A percentile compares a stretch with the other conserved stretches of the same genome.
These are phyloP conservation scores for Calendula officinalis DNA, from an alignment of 129 eudicot genomes.

Conservation along the genomic window DNA sequence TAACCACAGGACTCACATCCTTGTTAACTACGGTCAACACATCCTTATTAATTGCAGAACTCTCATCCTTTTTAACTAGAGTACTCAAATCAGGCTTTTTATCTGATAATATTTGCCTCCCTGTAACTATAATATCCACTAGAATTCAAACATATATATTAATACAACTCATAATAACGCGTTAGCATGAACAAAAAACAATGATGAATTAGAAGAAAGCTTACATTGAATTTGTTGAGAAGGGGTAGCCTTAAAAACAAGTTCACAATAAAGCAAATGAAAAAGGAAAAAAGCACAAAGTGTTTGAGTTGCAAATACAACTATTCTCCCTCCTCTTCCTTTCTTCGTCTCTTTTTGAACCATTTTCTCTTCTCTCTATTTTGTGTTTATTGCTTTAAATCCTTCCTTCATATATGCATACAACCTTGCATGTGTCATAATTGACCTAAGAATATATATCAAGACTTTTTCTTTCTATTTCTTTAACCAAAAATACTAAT, in stretches of 20 bases:
- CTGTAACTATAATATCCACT: slow-evolving; percentile 30
- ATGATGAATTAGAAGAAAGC: background rate
- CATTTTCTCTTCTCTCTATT: background rate
- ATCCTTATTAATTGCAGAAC: background rate
- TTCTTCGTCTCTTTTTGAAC: slow-evolving; percentile 21
- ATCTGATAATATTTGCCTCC: slow-evolving; percentile 23
- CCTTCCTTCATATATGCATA: slow-evolving; percentile 16
- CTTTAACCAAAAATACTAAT: background rate
- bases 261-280: slow-evolving; percentile 28
- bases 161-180: no score
- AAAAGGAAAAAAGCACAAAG: slow-evolving; percentile 33
- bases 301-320: slow-evolving; percentile 33
- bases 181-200: background rate
- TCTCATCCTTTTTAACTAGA: slow-evolving; percentile 11
- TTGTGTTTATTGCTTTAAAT: background rate
- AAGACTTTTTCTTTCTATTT: background rate
- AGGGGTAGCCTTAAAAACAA: slow-evolving; percentile 15
- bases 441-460: slow-evolving; percentile 27
- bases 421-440: slow-evolving; percentile 1
- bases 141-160: slow-evolving; percentile 6
- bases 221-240: slow-evolving; percentile 31
- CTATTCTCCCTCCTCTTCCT: slow-evolving; percentile 30
- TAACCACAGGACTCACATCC: background rate
- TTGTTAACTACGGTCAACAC: background rate
- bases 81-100: slow-evolving; percentile 6